phyloP scores from a whole-genome alignment of 1,284 basidiomycete species.

The Austroboletus niveus region DNA sequence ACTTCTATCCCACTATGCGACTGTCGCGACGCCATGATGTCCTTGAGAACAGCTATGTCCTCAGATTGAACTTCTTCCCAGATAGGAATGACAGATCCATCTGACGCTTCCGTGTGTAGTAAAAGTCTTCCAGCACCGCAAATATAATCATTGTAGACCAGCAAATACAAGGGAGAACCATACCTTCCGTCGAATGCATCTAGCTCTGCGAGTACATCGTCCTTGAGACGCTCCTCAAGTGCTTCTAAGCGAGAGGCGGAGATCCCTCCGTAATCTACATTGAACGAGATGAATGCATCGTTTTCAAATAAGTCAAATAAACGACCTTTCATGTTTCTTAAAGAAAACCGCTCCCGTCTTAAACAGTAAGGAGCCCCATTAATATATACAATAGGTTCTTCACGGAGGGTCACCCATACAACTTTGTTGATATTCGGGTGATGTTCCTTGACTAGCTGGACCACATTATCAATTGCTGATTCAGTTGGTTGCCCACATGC shows the following conservation, averaged over 20 bases:
- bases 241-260: constrained; percentile 85
- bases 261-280: constrained; percentile 86
- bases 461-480: constrained; percentile 85
- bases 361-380: constrained; percentile 84
- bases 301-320: constrained; percentile 1
- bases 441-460: constrained; percentile 62
- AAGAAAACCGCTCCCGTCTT: constrained; percentile 74
- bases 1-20: constrained; percentile 55
- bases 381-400: constrained; percentile 94
- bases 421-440: constrained; percentile 65
- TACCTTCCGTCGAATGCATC: constrained; percentile 80
- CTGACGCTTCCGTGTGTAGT: constrained; percentile 86
- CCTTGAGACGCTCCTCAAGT: constrained; percentile 88
- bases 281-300: constrained; percentile 1
- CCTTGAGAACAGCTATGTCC: constrained; percentile 84
- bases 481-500: constrained; percentile 92
- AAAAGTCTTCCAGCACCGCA: constrained; percentile 50
- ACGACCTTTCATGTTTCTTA: constrained; percentile 84
- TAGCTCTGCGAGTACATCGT: constrained; percentile 87
- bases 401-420: constrained; percentile 91
- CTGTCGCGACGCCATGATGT: constrained; percentile 77
- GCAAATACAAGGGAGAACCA: constrained; percentile 11
- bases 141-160: not conserved
- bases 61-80: constrained; percentile 90
- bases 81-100: constrained; percentile 89